Percentiles rank a stretch among this genome's conserved stretches.
Evolutionary conservation across 1,284 basidiomycete genomes (phyloP).

Genomic region (Pascua guehoae): DNA sequence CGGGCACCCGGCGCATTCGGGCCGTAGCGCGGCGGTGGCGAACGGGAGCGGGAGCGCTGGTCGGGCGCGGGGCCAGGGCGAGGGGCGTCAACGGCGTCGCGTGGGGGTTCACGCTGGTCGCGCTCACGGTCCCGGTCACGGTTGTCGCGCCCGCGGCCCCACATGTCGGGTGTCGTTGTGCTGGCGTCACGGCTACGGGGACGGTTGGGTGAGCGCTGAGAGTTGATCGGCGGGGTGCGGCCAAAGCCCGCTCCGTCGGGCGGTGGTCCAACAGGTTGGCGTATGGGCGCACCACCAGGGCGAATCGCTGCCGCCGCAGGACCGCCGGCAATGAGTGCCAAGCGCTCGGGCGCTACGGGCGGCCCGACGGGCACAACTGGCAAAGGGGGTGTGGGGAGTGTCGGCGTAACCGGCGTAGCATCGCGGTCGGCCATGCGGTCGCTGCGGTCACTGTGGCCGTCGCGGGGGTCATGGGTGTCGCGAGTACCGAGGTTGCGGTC

Average conservation of each 20-base stretch:
- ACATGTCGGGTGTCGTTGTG: too few relatives aligned
- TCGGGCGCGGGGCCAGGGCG: too few relatives aligned
- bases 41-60: neutral
- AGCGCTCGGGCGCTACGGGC: neutral
- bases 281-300: neutral
- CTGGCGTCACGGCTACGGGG: neutral
- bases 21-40: conserved; percentile 2
- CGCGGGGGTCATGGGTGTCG: neutral
- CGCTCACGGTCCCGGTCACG: neutral
- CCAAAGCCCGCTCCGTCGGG: neutral
- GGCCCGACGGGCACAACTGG: neutral
- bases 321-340: neutral
- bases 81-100: neutral
- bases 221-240: neutral
- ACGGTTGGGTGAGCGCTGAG: neutral
- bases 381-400: too few relatives aligned
- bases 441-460: neutral
- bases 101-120: neutral
- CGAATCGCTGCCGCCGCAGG: neutral
- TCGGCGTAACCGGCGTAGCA: neutral
- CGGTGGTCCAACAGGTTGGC: conserved; percentile 6
- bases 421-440: neutral
- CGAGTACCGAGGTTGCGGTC: neutral
- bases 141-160: neutral
- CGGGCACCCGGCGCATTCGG: neutral